Base-by-base conservation (phyloP, 768 basidiomycete species). In the Kwoniella pini region DNA sequence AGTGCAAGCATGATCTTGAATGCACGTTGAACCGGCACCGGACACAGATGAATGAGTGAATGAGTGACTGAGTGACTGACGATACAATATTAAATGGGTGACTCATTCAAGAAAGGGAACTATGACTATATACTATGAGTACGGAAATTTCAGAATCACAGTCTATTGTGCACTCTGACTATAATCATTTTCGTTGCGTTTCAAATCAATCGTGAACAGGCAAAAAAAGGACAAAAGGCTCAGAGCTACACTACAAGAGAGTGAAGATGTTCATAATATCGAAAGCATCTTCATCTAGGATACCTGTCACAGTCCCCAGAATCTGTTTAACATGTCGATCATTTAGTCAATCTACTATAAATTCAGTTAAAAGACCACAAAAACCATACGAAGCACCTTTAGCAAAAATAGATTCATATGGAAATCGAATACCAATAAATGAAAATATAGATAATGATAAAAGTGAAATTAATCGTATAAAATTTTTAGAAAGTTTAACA, bases 381-480 rank as follows among this genome's bases (percentile, higher is more conserved):
- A 53, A 63, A 42, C 54, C 54, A 45, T 63, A 57, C 46, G 40
- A 44, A 44, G 54, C 53, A n/a, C 48, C 54, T 17, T 17, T 49
- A 36, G 44, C 55, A 21, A 49, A 43, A 27, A 51, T 57, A 28
- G 61, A 63, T 30, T 36, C 46, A 21, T 51, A 51, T 21, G 61
- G 61, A 1, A 60, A 54, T 46, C 26, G 53, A 12, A 39, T 51
- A 49, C 48, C 57, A 2, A 39, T 42, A 38, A 19, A 48, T 44
- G 17, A 24, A 17, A 12, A 40, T 27, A 21, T 22, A 5, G 26
- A 49, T 22, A 39, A 21, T 24, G 49, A 42, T 22, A 59, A 59
- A 31, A 26, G 22, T 3, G 46, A 49, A n/a, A 27, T 43, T 11
- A 43, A 43, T 13, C 17, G 38, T 12, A 40, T 15, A 27, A 27